Evolutionary conservation across 2,329 filamentous ascomycete genomes (phyloP).

Genomic region (Emmonsia crescens): DNA sequence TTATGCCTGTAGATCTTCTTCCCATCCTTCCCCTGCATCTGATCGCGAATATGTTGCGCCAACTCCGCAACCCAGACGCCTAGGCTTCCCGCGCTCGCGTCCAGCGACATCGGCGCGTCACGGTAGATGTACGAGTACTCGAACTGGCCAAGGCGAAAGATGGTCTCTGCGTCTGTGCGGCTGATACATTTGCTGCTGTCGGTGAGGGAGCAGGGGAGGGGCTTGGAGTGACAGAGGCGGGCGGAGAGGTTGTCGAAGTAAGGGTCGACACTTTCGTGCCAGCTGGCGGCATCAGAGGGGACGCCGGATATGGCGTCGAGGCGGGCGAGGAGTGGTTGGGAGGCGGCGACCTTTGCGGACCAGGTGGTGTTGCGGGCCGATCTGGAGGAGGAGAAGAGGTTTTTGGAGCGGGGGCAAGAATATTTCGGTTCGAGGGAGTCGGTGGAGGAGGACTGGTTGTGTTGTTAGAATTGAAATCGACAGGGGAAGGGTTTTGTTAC

Average conservation of each 20-base stretch:
- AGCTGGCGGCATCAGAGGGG: conserved; percentile 42
- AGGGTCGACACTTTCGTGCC: conserved; percentile 61
- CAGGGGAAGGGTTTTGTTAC: background rate
- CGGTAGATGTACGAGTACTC: conserved; percentile 74
- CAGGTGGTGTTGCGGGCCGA: conserved; percentile 43
- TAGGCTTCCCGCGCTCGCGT: conserved; percentile 49
- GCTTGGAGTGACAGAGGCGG: conserved; percentile 62
- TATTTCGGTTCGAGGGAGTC: conserved; percentile 70
- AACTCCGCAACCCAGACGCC: conserved; percentile 69
- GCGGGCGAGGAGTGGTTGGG: conserved; percentile 43
- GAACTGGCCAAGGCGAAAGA: conserved; percentile 68
- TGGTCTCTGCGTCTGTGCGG: conserved; percentile 51
- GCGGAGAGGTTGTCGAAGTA: conserved; percentile 79
- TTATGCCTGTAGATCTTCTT: conserved; percentile 57
- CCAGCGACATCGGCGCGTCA: conserved; percentile 51
- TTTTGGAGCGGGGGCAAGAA: conserved; percentile 45
- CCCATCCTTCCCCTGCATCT: conserved; percentile 32
- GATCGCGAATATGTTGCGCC: conserved; percentile 51
- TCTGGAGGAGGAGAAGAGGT: conserved; percentile 37
- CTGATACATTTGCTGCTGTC: conserved; percentile 46
- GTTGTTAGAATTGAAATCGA: conserved; percentile 20
- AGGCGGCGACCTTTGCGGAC: conserved; percentile 51
- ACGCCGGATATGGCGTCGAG: conserved; percentile 63
- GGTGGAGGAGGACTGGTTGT: conserved; percentile 15
- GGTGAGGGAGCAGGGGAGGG: conserved; percentile 55